phyloP scores from a whole-genome alignment of 2,329 filamentous ascomycete genomes.

The Epichloe sp. region DNA sequence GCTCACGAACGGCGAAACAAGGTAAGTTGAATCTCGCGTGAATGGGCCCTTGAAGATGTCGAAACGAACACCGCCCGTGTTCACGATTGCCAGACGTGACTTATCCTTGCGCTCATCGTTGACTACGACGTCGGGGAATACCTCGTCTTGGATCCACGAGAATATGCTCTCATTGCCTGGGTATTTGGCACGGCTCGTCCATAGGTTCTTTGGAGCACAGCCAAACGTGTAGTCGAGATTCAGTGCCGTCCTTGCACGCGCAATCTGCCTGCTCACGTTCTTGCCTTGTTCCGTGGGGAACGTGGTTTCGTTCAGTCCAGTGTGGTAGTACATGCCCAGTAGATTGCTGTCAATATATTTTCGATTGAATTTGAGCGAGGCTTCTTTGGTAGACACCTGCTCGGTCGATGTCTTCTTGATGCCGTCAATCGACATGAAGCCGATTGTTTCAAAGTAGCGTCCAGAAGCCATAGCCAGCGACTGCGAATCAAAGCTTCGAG shows the following conservation, averaged over 20 bases:
- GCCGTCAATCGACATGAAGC: constrained; percentile 79
- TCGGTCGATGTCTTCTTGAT: constrained; percentile 22
- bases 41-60: constrained; percentile 91
- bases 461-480: constrained; percentile 76
- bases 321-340: constrained; percentile 71
- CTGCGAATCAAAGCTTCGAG: constrained; percentile 62
- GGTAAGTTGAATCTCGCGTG: constrained; percentile 74
- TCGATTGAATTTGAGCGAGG: constrained; percentile 50
- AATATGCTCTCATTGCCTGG: constrained; percentile 65
- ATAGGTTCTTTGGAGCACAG: constrained; percentile 70
- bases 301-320: constrained; percentile 52
- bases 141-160: constrained; percentile 61
- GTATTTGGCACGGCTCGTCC: constrained; percentile 70
- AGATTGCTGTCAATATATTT: constrained; percentile 93
- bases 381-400: constrained; percentile 17
- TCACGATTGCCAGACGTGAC: constrained; percentile 62
- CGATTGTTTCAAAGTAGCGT: constrained; percentile 88
- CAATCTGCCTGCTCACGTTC: constrained; percentile 58
- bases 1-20: constrained; percentile 79
- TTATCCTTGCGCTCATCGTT: constrained; percentile 44
- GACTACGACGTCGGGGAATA: constrained; percentile 55
- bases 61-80: constrained; percentile 86
- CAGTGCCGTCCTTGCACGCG: constrained; percentile 54
- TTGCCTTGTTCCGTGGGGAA: constrained; percentile 67
- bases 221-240: constrained; percentile 62